Evolutionary conservation across 352 stramenopile species (phyloP).

Genomic region (Achlya hypogyna): DNA sequence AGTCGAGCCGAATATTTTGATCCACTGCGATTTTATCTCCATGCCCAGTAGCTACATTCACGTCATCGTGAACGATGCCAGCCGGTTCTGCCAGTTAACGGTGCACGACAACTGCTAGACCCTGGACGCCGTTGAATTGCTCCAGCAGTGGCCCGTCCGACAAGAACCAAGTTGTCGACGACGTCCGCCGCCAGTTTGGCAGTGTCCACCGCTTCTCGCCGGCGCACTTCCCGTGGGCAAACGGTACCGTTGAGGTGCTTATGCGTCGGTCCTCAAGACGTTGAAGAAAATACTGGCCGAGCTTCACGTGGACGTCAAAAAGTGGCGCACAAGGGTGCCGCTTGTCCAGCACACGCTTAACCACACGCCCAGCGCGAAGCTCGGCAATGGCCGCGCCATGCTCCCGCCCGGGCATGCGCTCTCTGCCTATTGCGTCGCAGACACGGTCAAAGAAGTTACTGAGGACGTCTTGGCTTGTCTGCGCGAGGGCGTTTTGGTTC

Average conservation of each 20-base stretch:
- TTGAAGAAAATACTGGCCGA: neutral
- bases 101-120: neutral
- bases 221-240: constrained; percentile 12
- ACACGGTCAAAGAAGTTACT: neutral
- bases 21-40: constrained; percentile 33
- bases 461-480: neutral
- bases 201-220: constrained; percentile 13
- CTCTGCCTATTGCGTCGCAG: neutral
- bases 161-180: constrained; percentile 16
- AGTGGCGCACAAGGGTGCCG: neutral
- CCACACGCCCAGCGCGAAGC: neutral
- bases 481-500: neutral
- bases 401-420: neutral
- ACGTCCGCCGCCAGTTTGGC: neutral
- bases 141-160: constrained; percentile 19
- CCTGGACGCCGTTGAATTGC: neutral
- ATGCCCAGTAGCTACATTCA: constrained; percentile 26
- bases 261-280: constrained; percentile 1
- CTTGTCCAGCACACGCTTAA: constrained; percentile 3
- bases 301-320: neutral
- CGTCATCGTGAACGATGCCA: constrained; percentile 27
- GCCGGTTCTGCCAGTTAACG: constrained; percentile 17
- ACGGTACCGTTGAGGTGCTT: constrained; percentile 6
- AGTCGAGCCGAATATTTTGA: constrained; percentile 27
- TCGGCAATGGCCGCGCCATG: neutral